Percentiles rank a stretch among this genome's conserved stretches.
Conservation (phyloP, 2,329 filamentous ascomycete genomes). For the Atkinsonella texensis region DNA sequence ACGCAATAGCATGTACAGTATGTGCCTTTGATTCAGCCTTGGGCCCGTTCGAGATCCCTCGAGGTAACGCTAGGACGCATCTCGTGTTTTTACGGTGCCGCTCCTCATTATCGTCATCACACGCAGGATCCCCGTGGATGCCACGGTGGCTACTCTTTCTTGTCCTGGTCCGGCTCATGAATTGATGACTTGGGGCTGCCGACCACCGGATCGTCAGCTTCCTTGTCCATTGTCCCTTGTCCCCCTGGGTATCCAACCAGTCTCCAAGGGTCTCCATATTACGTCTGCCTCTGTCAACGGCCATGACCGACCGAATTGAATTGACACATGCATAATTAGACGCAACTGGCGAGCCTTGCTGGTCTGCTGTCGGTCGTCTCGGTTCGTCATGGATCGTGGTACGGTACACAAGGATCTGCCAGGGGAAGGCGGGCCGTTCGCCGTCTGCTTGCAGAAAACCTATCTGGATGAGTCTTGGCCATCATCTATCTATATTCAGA, state of each 20-base stretch:
- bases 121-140: not conserved
- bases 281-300: not conserved
- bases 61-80: not conserved
- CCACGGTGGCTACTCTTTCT: not conserved
- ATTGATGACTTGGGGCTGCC: not conserved
- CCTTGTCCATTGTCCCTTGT: too few species aligned
- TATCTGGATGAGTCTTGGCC: too few species aligned
- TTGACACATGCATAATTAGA: not conserved
- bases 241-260: too few species aligned
- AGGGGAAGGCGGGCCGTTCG: not conserved
- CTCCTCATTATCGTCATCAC: conserved; percentile 10
- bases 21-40: not conserved
- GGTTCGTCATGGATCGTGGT: not conserved
- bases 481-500: not conserved
- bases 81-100: conserved; percentile 2
- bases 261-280: too few species aligned
- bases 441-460: not conserved
- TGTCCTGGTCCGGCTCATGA: too few species aligned
- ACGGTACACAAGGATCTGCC: too few species aligned
- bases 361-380: not conserved
- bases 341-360: too few species aligned
- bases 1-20: not conserved
- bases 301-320: not conserved
- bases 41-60: not conserved
- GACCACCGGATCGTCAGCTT: not conserved